Evolutionary conservation across 805 yeast species (phyloP).

Genomic region (Sugiyamaella smithiae): DNA sequence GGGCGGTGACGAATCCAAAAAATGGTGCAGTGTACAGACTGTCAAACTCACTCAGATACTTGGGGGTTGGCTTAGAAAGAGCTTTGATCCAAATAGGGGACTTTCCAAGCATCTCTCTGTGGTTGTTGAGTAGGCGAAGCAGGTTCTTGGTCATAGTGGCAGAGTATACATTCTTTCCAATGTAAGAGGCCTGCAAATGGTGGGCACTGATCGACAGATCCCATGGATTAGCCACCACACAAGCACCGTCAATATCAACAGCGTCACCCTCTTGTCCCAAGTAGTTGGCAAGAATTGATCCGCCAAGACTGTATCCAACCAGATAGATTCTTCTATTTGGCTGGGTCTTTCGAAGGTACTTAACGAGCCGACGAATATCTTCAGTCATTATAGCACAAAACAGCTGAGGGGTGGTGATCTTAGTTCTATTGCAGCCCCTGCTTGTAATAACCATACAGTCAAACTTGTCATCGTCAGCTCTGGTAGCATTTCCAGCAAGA

Average conservation of each 20-base stretch:
- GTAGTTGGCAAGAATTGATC: constrained; percentile 65
- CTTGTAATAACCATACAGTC: constrained; percentile 68
- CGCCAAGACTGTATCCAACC: constrained; percentile 83
- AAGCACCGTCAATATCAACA: constrained; percentile 50
- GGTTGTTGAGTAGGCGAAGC: constrained; percentile 41
- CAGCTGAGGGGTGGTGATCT: constrained; percentile 63
- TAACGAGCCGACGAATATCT: constrained; percentile 59
- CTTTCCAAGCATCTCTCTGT: constrained; percentile 39
- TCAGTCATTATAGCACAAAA: constrained; percentile 71
- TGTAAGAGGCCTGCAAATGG: constrained; percentile 39
- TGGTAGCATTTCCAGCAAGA: constrained; percentile 15
- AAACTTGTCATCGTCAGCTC: constrained; percentile 39
- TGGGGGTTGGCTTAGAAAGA: constrained; percentile 23
- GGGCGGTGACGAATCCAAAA: constrained; percentile 62
- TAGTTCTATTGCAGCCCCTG: constrained; percentile 74
- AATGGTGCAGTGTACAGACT: constrained; percentile 58
- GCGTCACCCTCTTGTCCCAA: constrained; percentile 58
- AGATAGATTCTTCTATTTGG: constrained; percentile 67
- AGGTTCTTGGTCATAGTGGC: constrained; percentile 51
- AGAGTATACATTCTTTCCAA: constrained; percentile 49
- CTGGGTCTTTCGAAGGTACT: constrained; percentile 46
- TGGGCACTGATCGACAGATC: constrained; percentile 54
- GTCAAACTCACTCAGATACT: constrained; percentile 57
- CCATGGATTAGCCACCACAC: constrained; percentile 70
- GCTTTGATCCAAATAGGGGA: constrained; percentile 32